These are phyloP conservation scores for Verticillium alfalfae DNA, from an alignment of 2,329 filamentous ascomycete genomes.

Conservation along the genomic window DNA sequence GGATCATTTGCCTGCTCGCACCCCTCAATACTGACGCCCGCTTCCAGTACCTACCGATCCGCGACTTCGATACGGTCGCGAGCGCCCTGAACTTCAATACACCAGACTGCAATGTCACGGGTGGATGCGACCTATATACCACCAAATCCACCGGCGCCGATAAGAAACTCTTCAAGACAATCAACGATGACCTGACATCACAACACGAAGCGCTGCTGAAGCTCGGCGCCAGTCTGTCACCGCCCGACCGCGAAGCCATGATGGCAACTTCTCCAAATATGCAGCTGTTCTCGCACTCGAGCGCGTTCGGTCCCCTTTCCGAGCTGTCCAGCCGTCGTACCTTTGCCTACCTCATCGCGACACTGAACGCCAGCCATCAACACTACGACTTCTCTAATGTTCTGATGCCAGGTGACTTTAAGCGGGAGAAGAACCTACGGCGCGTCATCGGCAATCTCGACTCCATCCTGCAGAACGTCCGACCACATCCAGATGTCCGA, in stretches of 20 bases:
- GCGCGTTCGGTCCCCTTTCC: slow-evolving; percentile 85
- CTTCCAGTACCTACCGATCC: slow-evolving; percentile 78
- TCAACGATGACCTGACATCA: slow-evolving; percentile 84
- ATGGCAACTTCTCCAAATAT: slow-evolving; percentile 58
- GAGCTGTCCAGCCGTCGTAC: slow-evolving; percentile 85
- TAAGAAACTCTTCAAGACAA: slow-evolving; percentile 95
- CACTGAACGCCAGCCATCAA: slow-evolving; percentile 83
- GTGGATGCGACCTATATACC: slow-evolving; percentile 94
- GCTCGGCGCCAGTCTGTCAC: slow-evolving; percentile 80
- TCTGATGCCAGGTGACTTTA: slow-evolving; percentile 83
- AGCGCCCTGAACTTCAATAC: slow-evolving; percentile 95
- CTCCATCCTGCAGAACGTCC: slow-evolving; percentile 79
- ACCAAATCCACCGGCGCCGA: slow-evolving; percentile 93
- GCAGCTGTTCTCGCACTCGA: slow-evolving; percentile 67
- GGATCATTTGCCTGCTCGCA: neutral
- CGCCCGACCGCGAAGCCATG: slow-evolving; percentile 69
- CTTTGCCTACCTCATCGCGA: slow-evolving; percentile 94
- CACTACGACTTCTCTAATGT: slow-evolving; percentile 96
- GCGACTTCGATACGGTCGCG: slow-evolving; percentile 86
- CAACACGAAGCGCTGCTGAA: slow-evolving; percentile 86
- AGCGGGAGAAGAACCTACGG: slow-evolving; percentile 72
- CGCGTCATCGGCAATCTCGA: slow-evolving; percentile 84
- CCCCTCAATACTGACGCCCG: neutral
- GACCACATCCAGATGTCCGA: slow-evolving; percentile 52
- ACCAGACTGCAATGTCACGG: slow-evolving; percentile 83